Percentiles rank a stretch among this genome's conserved stretches.
Evolutionary conservation across 2,329 filamentous ascomycete species (phyloP).

Genomic region (Chaetomium olivaceum): DNA sequence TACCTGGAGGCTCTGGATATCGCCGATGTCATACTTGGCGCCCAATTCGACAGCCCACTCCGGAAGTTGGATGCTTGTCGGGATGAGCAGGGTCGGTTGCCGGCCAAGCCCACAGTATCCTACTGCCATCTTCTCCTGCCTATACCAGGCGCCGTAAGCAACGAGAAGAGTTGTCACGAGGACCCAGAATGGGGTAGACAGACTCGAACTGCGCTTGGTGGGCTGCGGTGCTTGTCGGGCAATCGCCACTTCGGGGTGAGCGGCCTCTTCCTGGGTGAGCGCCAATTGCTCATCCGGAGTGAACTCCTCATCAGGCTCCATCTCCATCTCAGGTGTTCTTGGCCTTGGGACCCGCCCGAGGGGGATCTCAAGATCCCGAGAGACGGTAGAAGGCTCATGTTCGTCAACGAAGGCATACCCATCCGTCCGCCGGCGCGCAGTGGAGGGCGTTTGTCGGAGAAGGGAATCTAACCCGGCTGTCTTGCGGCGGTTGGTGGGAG

Average conservation of each 20-base stretch:
- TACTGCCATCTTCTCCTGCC: constrained; percentile 93
- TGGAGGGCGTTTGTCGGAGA: constrained; percentile 44
- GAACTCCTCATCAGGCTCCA: constrained; percentile 86
- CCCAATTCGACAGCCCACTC: constrained; percentile 41
- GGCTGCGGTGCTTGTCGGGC: constrained; percentile 45
- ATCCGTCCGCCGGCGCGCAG: constrained; percentile 49
- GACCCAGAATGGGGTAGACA: constrained; percentile 68
- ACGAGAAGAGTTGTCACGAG: constrained; percentile 69
- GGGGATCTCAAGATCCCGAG: constrained; percentile 61
- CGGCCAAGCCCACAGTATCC: constrained; percentile 90
- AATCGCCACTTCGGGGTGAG: constrained; percentile 51
- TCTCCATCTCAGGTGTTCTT: constrained; percentile 51
- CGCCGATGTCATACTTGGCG: constrained; percentile 50
- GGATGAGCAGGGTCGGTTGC: constrained; percentile 54
- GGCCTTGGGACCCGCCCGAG: constrained; percentile 45
- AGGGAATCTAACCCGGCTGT: constrained; percentile 45
- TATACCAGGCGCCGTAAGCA: constrained; percentile 78
- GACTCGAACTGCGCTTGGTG: constrained; percentile 45
- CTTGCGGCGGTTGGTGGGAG: constrained; percentile 52
- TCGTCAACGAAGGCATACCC: constrained; percentile 51
- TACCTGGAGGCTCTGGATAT: constrained; percentile 49
- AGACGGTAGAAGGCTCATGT: constrained; percentile 54
- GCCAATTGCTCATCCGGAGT: constrained; percentile 87
- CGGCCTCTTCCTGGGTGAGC: constrained; percentile 67
- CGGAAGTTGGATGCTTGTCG: constrained; percentile 47